phyloP scores from a whole-genome alignment of 2,329 filamentous ascomycete species.

The Knoxdaviesia capensis region DNA sequence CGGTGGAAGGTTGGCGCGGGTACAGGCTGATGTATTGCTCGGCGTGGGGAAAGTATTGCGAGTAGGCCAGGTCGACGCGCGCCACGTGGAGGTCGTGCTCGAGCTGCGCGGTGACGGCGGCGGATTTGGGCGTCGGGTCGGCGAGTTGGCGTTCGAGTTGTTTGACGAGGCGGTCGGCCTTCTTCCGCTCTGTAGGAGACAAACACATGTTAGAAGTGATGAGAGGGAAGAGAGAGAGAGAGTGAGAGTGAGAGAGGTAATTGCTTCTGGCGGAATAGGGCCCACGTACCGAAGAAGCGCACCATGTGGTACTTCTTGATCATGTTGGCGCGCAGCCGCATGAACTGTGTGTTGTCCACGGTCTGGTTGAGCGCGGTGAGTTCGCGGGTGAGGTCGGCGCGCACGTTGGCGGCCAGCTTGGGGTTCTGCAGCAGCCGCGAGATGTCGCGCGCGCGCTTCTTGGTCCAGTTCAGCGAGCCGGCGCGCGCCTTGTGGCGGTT shows the following conservation, averaged over 20 bases:
- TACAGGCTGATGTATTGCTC: constrained; percentile 51
- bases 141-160: constrained; percentile 39
- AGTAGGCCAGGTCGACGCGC: constrained; percentile 59
- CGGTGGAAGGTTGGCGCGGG: constrained; percentile 18
- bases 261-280: too few species aligned
- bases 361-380: constrained; percentile 45
- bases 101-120: constrained; percentile 29
- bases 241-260: too few species aligned
- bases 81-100: constrained; percentile 41
- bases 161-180: constrained; percentile 46
- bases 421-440: constrained; percentile 41
- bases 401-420: constrained; percentile 46
- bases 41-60: constrained; percentile 49
- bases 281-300: constrained; percentile 52
- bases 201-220: neutral
- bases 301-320: constrained; percentile 69
- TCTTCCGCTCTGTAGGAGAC: constrained; percentile 40
- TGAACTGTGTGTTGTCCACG: constrained; percentile 34
- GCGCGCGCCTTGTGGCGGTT: constrained; percentile 20
- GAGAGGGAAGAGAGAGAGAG: neutral
- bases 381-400: constrained; percentile 52
- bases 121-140: constrained; percentile 8
- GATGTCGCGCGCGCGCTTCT: constrained; percentile 52
- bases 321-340: constrained; percentile 46
- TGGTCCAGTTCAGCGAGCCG: constrained; percentile 37